A percentile compares a stretch with the other conserved stretches of the same genome.
phyloP scores from a whole-genome alignment of 2,329 filamentous ascomycete genomes.

The Xylariales sp. region DNA sequence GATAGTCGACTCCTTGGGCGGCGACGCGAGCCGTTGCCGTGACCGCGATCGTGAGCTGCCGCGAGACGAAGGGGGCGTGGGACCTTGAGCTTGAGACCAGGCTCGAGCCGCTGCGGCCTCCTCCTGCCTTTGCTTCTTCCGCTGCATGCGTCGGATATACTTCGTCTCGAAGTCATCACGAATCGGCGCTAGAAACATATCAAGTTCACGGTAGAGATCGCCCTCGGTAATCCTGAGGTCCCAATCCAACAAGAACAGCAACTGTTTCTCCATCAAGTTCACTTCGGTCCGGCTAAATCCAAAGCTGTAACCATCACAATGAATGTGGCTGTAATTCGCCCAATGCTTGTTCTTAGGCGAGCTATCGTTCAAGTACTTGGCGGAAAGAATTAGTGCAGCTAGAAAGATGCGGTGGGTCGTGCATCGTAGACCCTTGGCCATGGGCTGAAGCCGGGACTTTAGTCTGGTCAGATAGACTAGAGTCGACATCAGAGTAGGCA shows the following conservation, averaged over 20 bases:
- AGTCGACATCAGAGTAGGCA: slow-evolving; percentile 96
- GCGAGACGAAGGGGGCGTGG: slow-evolving; percentile 60
- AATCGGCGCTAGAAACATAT: slow-evolving; percentile 88
- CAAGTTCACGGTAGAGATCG: slow-evolving; percentile 87
- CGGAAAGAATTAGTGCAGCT: slow-evolving; percentile 83
- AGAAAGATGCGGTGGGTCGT: slow-evolving; percentile 98
- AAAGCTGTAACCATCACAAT: slow-evolving; percentile 73
- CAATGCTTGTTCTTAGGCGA: slow-evolving; percentile 99
- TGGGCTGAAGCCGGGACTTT: slow-evolving; percentile 85
- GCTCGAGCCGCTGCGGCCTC: slow-evolving; percentile 54
- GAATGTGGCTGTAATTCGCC: slow-evolving; percentile 90
- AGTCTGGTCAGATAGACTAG: slow-evolving; percentile 92
- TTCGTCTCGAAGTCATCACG: slow-evolving; percentile 68
- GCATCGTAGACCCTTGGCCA: slow-evolving; percentile 95
- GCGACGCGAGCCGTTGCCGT: slow-evolving; percentile 49
- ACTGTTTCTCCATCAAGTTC: slow-evolving; percentile 99
- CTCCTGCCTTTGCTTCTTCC: slow-evolving; percentile 57
- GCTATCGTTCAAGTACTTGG: slow-evolving; percentile 98
- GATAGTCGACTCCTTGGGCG: slow-evolving; percentile 53
- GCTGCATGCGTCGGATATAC: slow-evolving; percentile 62
- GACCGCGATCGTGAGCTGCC: slow-evolving; percentile 54
- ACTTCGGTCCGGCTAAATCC: slow-evolving; percentile 95
- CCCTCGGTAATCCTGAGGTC: slow-evolving; percentile 86
- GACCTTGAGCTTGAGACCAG: slow-evolving; percentile 54
- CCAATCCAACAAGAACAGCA: slow-evolving; percentile 95